A percentile compares a stretch with the other conserved stretches of the same genome.
Conservation (phyloP, 2,329 filamentous ascomycete species). For the Penicillium hesseltinei region DNA sequence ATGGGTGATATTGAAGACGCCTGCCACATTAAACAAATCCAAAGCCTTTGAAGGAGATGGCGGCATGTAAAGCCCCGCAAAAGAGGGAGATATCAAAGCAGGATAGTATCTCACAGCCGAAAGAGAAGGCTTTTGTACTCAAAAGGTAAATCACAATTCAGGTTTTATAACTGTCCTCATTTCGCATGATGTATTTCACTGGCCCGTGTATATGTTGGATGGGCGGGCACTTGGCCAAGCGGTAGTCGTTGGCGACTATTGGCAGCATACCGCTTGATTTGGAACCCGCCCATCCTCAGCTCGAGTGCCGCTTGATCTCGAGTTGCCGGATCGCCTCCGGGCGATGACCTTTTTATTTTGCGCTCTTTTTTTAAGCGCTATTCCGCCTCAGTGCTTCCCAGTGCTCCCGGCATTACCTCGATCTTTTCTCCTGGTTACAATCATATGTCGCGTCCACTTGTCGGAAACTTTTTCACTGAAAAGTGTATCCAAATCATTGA, state of each 20-base stretch:
- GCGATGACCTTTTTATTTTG: neutral
- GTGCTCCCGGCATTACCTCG: too few relatives aligned
- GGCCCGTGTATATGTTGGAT: neutral
- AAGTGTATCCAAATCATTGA: too few relatives aligned
- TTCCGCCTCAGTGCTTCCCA: too few relatives aligned
- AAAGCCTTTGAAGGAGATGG: too few relatives aligned
- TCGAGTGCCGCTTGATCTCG: neutral
- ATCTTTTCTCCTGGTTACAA: too few relatives aligned
- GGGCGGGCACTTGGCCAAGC: neutral
- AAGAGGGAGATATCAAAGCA: neutral
- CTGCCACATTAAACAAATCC: too few relatives aligned
- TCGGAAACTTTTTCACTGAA: too few relatives aligned
- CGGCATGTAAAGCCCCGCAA: slow-evolving; percentile 45
- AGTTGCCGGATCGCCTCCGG: neutral
- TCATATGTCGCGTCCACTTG: too few relatives aligned
- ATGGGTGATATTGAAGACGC: too few relatives aligned
- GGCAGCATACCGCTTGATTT: neutral
- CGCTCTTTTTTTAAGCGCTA: too few relatives aligned
- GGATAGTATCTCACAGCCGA: neutral
- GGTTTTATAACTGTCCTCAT: neutral
- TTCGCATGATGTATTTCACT: neutral
- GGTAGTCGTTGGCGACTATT: neutral
- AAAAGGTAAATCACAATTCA: too few relatives aligned
- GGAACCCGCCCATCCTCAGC: neutral
- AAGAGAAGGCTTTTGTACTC: neutral